Evolutionary conservation across 352 stramenopile genomes (phyloP).

Genomic region (Phytophthora europaea): DNA sequence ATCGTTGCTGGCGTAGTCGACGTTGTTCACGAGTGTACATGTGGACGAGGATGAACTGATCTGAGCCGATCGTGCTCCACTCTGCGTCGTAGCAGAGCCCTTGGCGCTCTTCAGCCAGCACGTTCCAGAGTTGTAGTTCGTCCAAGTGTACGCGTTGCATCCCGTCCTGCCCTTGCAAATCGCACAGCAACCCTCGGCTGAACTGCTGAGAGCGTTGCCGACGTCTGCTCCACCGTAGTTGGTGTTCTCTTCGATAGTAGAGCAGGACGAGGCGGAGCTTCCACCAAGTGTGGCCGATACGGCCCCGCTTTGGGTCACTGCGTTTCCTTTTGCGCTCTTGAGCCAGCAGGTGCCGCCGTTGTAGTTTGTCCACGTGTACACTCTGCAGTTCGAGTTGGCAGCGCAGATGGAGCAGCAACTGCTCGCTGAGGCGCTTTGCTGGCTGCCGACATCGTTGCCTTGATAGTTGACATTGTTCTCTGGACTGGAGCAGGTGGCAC

Average conservation of each 20-base stretch:
- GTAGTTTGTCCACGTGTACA: slow-evolving; percentile 62
- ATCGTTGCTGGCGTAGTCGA: slow-evolving; percentile 54
- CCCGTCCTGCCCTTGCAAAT: slow-evolving; percentile 30
- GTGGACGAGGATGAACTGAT: slow-evolving; percentile 17
- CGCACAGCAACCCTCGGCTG: slow-evolving; percentile 34
- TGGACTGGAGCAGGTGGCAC: slow-evolving; percentile 29
- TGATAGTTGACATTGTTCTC: slow-evolving; percentile 59
- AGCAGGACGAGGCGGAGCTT: slow-evolving; percentile 28
- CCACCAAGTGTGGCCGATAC: slow-evolving; percentile 28
- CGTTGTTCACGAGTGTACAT: slow-evolving; percentile 37
- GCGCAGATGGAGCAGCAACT: slow-evolving; percentile 51
- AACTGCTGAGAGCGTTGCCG: slow-evolving; percentile 14
- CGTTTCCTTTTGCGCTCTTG: slow-evolving; percentile 48
- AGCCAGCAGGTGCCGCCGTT: slow-evolving; percentile 69
- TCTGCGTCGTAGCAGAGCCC: slow-evolving; percentile 16
- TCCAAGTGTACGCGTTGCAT: slow-evolving; percentile 66
- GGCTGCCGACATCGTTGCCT: slow-evolving; percentile 51
- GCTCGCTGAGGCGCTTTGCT: slow-evolving; percentile 36
- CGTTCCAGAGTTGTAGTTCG: slow-evolving; percentile 52
- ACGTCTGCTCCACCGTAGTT: slow-evolving; percentile 49
- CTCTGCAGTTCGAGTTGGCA: slow-evolving; percentile 36
- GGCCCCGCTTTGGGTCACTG: slow-evolving; percentile 14
- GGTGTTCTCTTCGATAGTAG: slow-evolving; percentile 38
- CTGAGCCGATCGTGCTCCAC: slow-evolving; percentile 27
- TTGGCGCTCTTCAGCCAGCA: slow-evolving; percentile 72